Conservation (phyloP, 2,329 filamentous ascomycete species). For the Nectriaceae sp. region DNA sequence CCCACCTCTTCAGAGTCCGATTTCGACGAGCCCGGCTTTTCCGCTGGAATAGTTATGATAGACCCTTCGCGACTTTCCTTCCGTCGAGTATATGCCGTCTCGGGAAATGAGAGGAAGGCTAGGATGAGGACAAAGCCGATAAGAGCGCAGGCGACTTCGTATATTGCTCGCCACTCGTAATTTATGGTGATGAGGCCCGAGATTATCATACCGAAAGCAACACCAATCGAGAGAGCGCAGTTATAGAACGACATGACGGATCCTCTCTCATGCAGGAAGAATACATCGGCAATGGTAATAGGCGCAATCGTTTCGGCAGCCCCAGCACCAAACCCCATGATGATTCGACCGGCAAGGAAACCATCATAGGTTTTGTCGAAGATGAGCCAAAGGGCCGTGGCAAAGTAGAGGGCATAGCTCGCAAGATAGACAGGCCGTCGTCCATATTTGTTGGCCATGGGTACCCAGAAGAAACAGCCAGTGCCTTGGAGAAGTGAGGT, state of each 20-base stretch:
- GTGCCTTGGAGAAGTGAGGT: slow-evolving; percentile 51
- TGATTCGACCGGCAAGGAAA: slow-evolving; percentile 48
- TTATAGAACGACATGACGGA: slow-evolving; percentile 51
- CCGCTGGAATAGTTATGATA: slow-evolving; percentile 8
- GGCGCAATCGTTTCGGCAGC: slow-evolving; percentile 54
- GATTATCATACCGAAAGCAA: slow-evolving; percentile 44
- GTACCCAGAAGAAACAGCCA: slow-evolving; percentile 49
- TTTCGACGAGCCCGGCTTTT: slow-evolving; percentile 10
- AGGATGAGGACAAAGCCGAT: slow-evolving; percentile 50
- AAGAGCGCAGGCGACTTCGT: slow-evolving; percentile 51
- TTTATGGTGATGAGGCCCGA: slow-evolving; percentile 51
- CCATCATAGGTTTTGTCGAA: slow-evolving; percentile 42
- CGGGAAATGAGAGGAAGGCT: slow-evolving; percentile 55
- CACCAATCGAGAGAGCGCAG: slow-evolving; percentile 43
- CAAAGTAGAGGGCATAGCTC: slow-evolving; percentile 46
- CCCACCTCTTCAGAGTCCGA: slow-evolving; percentile 17
- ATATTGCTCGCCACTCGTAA: slow-evolving; percentile 52
- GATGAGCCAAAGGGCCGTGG: slow-evolving; percentile 43
- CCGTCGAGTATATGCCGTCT: slow-evolving; percentile 50
- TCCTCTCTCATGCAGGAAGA: slow-evolving; percentile 60
- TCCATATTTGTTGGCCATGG: slow-evolving; percentile 47
- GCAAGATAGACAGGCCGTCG: slow-evolving; percentile 45
- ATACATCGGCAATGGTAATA: slow-evolving; percentile 55
- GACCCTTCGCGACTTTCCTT: slow-evolving; percentile 2
- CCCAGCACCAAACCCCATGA: slow-evolving; percentile 55